Percentiles rank a stretch among this genome's conserved stretches.
Conservation (phyloP, 139 green algal species). For the Micractinium conductrix region DNA sequence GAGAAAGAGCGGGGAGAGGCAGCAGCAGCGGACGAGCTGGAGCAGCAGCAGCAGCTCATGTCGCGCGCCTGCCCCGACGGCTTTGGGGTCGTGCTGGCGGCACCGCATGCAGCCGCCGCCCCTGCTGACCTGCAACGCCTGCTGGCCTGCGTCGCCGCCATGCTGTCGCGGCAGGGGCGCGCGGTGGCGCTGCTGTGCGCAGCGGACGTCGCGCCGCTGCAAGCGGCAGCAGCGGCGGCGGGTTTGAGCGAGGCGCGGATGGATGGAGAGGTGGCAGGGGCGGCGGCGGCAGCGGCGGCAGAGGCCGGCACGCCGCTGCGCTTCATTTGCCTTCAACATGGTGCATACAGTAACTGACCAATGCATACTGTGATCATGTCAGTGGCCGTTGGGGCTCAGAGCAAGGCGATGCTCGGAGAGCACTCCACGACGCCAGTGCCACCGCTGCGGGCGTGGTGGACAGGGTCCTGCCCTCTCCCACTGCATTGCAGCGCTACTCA, state of each 20-base stretch:
- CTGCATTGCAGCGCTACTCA: too few relatives aligned
- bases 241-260: neutral
- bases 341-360: neutral
- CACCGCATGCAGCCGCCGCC: neutral
- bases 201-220: neutral
- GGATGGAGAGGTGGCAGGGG: neutral
- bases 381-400: too few relatives aligned
- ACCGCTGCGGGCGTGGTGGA: too few relatives aligned
- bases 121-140: neutral
- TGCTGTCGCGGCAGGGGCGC: neutral
- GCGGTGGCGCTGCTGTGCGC: slow-evolving; percentile 12
- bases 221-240: neutral
- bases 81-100: slow-evolving; percentile 44
- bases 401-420: too few relatives aligned
- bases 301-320: neutral
- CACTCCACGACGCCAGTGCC: too few relatives aligned
- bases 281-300: neutral
- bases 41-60: slow-evolving; percentile 3
- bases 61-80: neutral
- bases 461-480: too few relatives aligned
- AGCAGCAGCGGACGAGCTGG: neutral
- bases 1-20: neutral
- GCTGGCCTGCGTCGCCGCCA: neutral
- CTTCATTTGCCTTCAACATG: neutral
- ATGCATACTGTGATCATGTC: neutral